Evolutionary conservation across 2,329 filamentous ascomycete genomes (phyloP), one percentile per base, ranked within the genome.

Genomic region (Cladobotryum mycophilum): DNA sequence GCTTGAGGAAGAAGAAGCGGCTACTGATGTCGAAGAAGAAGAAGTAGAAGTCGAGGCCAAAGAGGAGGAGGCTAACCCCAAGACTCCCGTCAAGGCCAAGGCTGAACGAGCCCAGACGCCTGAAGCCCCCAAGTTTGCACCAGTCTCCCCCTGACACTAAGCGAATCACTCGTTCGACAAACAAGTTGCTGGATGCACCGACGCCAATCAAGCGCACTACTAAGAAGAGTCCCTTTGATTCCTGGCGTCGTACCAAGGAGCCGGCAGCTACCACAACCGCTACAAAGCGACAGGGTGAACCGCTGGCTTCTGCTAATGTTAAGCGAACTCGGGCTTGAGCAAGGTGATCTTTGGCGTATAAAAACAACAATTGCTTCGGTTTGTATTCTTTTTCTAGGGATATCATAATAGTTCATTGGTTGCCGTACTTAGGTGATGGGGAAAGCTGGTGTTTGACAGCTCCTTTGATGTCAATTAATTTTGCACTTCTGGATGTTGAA

Each of bases 211-310:
- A 72, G 57, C 53, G 53, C 57, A 52, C 58, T 53, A 60, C 60
- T 41, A 61, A 70, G 56, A 71, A 70, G 51, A 83, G 78, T 58
- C 81, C 81, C 2, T 89, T 89, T 59, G 82, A 86, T 58, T 74
- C 74, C 37, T 89, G 85, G 85, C 78, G 74, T 55, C 80, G 84
- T 52, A 81, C 80, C 58, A 89, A 89, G 73, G 70, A 65, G 56
- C 67, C 58, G 66, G 53, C 58, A 66, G 54, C 72, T 64, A 54
- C 79, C 75, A 68, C 71, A 70, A 60, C 69, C 22, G 61, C 67
- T 20, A 55, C 66, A 45, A 79, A 78, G 64, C 71, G 74, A 53
- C 59, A 61, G 20, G 68, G 60, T 37, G 67, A 69, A 7, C 60
- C 54, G n/a, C 58, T 69, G 17, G 56, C 58, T 20, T 54, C 64